phyloP scores from a whole-genome alignment of 352 stramenopile genomes.

The Phytophthora ramorum region DNA sequence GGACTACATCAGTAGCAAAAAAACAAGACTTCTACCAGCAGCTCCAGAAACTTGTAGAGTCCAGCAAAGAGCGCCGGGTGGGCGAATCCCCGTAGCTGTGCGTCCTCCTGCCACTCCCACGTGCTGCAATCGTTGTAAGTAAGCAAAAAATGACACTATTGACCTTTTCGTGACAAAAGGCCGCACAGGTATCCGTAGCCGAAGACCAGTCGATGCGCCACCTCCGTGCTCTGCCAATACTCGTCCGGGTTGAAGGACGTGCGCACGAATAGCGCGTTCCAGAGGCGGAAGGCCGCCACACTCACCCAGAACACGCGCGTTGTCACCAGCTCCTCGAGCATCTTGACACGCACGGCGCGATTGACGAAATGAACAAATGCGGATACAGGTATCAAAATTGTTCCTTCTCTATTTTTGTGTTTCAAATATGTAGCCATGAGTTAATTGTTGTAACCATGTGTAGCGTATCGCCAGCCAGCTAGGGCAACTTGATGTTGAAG shows the following conservation, averaged over 20 bases:
- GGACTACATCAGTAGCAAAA: not conserved
- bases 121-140: conserved; percentile 49
- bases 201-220: conserved; percentile 88
- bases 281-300: conserved; percentile 71
- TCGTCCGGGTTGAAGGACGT: conserved; percentile 91
- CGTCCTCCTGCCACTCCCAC: conserved; percentile 86
- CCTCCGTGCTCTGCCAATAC: conserved; percentile 91
- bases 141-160: conserved; percentile 8
- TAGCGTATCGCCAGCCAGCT: conserved; percentile 24
- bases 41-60: conserved; percentile 79
- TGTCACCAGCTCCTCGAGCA: conserved; percentile 43
- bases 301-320: conserved; percentile 56
- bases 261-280: conserved; percentile 86
- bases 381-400: conserved; percentile 21
- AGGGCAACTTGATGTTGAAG: conserved; percentile 79
- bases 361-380: conserved; percentile 16
- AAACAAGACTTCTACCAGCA: conserved; percentile 46
- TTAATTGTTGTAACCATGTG: conserved; percentile 7
- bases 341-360: conserved; percentile 16
- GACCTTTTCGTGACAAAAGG: not conserved
- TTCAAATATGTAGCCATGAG: conserved; percentile 14
- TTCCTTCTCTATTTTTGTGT: conserved; percentile 23
- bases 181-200: conserved; percentile 83
- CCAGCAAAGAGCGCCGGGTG: conserved; percentile 79
- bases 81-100: conserved; percentile 76